Conservation (phyloP, 1,284 basidiomycete genomes). For the Leccinum cinnamomeum region DNA sequence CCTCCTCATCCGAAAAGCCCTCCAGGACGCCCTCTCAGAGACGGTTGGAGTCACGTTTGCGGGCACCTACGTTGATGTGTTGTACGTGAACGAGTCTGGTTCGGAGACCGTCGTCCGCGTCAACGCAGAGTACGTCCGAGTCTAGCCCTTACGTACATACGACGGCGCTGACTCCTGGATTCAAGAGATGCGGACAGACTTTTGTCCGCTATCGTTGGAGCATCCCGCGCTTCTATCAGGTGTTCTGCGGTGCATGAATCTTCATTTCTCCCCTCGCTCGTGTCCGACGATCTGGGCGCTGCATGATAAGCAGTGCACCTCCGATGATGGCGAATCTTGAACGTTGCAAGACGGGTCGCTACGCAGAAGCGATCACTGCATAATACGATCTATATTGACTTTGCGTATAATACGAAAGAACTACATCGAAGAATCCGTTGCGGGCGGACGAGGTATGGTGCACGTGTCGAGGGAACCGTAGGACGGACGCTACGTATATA, state of each 20-base stretch:
- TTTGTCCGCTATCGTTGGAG: slow-evolving; percentile 39
- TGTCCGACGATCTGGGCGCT: slow-evolving; percentile 12
- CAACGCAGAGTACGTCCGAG: slow-evolving; percentile 23
- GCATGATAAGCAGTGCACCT: slow-evolving; percentile 10
- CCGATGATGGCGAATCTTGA: slow-evolving; percentile 12
- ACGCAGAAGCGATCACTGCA: background rate
- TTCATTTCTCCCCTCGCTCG: slow-evolving; percentile 43
- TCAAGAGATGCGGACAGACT: slow-evolving; percentile 41
- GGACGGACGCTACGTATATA: background rate
- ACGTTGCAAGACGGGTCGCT: background rate
- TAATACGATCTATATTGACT: slow-evolving; percentile 1
- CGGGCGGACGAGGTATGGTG: slow-evolving; percentile 6
- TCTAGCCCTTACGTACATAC: background rate
- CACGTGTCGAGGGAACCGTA: background rate
- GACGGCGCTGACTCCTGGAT: slow-evolving; percentile 4
- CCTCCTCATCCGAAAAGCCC: slow-evolving; percentile 40
- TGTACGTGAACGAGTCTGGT: slow-evolving; percentile 36
- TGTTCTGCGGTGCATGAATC: slow-evolving; percentile 41
- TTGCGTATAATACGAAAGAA: slow-evolving; percentile 3
- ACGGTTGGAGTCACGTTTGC: slow-evolving; percentile 43
- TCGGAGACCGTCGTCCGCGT: slow-evolving; percentile 40
- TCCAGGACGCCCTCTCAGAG: slow-evolving; percentile 46
- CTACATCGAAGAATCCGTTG: slow-evolving; percentile 1
- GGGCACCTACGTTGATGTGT: slow-evolving; percentile 43
- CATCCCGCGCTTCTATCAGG: slow-evolving; percentile 31